Evolutionary conservation across 2,329 filamentous ascomycete genomes (phyloP).

Genomic region (Hortaea werneckii): DNA sequence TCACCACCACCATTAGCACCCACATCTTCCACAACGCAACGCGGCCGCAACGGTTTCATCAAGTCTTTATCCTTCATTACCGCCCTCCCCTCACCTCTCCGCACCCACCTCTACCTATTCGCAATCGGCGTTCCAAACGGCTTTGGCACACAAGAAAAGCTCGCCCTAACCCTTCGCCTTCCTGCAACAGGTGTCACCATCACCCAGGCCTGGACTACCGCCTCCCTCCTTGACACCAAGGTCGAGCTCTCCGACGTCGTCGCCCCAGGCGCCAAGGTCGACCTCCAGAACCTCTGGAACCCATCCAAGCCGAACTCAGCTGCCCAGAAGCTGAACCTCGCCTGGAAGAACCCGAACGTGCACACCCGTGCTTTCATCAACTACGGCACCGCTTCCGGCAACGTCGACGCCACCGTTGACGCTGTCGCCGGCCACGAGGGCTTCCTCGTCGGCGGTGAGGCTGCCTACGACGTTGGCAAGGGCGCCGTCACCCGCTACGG

Average conservation of each 20-base stretch:
- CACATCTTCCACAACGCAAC: too few species aligned
- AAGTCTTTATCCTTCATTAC: conserved; percentile 9
- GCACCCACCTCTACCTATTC: conserved; percentile 15
- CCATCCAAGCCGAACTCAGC: conserved; percentile 67
- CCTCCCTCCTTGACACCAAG: conserved; percentile 96
- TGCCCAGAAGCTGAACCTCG: conserved; percentile 94
- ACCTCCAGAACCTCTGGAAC: conserved; percentile 90
- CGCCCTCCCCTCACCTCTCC: conserved; percentile 16
- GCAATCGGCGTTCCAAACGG: conserved; percentile 11
- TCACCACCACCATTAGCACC: too few species aligned
- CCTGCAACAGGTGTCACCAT: conserved; percentile 70
- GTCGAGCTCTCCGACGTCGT: conserved; percentile 93
- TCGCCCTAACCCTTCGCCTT: conserved; percentile 20
- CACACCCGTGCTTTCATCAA: conserved; percentile 98
- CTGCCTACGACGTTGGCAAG: conserved; percentile 94
- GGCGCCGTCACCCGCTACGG: conserved; percentile 93
- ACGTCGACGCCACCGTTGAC: conserved; percentile 58
- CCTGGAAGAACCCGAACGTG: conserved; percentile 98
- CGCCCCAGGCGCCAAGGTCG: conserved; percentile 94
- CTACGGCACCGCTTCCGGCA: conserved; percentile 76
- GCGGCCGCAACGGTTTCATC: conserved; percentile 11
- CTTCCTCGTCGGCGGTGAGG: conserved; percentile 95
- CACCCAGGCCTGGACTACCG: conserved; percentile 96
- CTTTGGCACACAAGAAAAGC: conserved; percentile 8
- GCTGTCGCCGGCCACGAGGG: conserved; percentile 95